Base-by-base conservation (phyloP, 2,329 filamentous ascomycete species). In the Aspergillus hiratsukae region DNA sequence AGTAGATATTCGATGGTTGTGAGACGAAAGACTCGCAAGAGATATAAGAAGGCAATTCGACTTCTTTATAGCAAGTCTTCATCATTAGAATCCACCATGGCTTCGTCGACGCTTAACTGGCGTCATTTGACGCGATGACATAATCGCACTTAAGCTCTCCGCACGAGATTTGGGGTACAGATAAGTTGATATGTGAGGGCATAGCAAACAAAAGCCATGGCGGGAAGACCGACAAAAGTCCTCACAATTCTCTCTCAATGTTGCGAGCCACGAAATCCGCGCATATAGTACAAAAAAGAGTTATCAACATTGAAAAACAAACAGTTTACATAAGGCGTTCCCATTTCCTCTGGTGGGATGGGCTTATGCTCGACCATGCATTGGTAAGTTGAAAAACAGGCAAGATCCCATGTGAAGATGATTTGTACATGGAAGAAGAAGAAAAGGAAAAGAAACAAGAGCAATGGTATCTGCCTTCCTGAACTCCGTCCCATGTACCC, bases 381-480 rank as follows among this genome's bases (percentile, higher is more conserved):
- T 49, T 37, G 27, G 55, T 49, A 52, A 57, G 55, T 61, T 56
- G 40, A 62, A 58, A 48, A 57, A 11, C 23, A 35, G 23, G 48
- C 52, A 48, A 58, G 53, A 61, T 61, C 55, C 45, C 51, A 27
- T 58, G 50, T 61, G 56, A 52, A 41, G 21, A 49, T 58, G 37
- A 8, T 14, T 46, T 46, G 43, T 5, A 46, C 43, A 46, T 7
- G 27, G 43, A 46, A 48, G 23, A 14, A n/a, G 54, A 37, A 37
- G 45, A 9, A 45, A 28, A 56, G 56, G 51, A 53, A 58, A 57
- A 54, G 58, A 5, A 37, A 37, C 31, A 63, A 52, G 54, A 58
- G 65, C 23, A 52, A 61, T 71, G 69, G 69, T 71, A 72, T 71
- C 64, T 63, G 58, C 52, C 57, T 57, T 63, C 62, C 61, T 51